Evolutionary conservation across 345 rosid genomes (phyloP).

Genomic region (Theobroma cacao): DNA sequence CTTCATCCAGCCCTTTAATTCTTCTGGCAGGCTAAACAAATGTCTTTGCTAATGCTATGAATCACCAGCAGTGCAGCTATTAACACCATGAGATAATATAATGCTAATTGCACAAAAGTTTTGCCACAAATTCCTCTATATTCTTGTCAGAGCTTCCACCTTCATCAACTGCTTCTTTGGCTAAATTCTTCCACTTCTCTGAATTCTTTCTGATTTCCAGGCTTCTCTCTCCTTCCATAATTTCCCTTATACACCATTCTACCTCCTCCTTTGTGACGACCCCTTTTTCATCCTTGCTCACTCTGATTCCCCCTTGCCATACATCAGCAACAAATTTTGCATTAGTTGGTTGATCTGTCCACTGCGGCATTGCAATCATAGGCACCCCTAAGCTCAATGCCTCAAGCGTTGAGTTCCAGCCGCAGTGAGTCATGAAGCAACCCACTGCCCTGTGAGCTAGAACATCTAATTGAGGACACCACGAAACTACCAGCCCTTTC

Average conservation of each 20-base stretch:
- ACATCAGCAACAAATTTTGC: constrained; percentile 54
- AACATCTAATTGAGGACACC: constrained; percentile 60
- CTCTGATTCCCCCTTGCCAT: constrained; percentile 56
- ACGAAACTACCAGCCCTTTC: constrained; percentile 42
- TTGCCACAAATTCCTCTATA: constrained; percentile 36
- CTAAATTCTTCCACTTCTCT: constrained; percentile 43
- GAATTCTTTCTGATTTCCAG: constrained; percentile 39
- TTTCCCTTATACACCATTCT: constrained; percentile 41
- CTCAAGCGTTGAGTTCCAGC: constrained; percentile 74
- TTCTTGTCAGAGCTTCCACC: constrained; percentile 58
- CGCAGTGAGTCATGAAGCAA: constrained; percentile 63
- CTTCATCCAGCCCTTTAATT: not conserved
- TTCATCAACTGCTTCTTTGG: constrained; percentile 22
- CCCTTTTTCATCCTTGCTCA: constrained; percentile 27
- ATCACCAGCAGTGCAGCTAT: not conserved
- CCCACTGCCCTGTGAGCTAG: constrained; percentile 47
- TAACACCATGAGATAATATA: too few species aligned
- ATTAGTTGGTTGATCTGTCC: constrained; percentile 59
- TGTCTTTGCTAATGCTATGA: too few species aligned
- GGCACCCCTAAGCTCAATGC: constrained; percentile 60
- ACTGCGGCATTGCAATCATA: constrained; percentile 56
- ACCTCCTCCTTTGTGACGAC: constrained; percentile 38
- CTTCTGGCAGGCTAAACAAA: not conserved
- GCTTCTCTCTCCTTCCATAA: constrained; percentile 47
- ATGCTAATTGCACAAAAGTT: not conserved